Base-by-base conservation (phyloP, 2,329 filamentous ascomycete genomes). In the Epichloe brachyelytri region DNA sequence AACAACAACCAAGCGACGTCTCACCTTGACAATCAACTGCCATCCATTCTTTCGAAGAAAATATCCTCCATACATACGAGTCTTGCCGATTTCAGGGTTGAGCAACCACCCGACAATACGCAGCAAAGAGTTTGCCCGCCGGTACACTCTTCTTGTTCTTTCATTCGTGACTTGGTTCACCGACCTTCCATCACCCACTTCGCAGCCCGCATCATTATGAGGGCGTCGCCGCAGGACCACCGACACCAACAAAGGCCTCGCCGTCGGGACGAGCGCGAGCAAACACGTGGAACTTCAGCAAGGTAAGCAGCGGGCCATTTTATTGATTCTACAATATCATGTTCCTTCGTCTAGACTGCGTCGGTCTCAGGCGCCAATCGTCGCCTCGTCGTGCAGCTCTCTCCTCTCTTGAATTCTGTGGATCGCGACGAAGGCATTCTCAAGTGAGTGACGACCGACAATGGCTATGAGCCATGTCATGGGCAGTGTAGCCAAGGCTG, bases 221-320 rank as follows among this genome's bases (percentile, higher is more conserved):
- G 45, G 66, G 67, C 44, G 61, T 71, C 48, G 58, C 61, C 48
- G 66, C 68, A 51, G 67, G 65, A 48, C 60, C 63, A 48, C 63
- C 64, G 36, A 62, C 60, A 49, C 58, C 62, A 36, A 48, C 62
- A 36, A 48, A 47, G 46, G 50, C 48, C 11, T 57, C 55, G 48
- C 57, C 59, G n/a, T 57, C 56, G 46, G 62, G 62, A 43, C 59
- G 65, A 54, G 54, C 60, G 49, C 59, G 65, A 48, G 62, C 59
- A 49, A 67, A 71, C 47, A 72, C 69, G 12, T 71, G 65, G 63
- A 70, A 61, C 56, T 69, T 71, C 51, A 68, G 69, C 59, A 68
- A 64, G 64, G 66, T 69, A 55, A 60, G 62, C 53, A 51, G 12
- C 30, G 14, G 30, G 39, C 12, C 20, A 14, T 43, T 26, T 8